Evolutionary conservation across 352 stramenopile species (phyloP), one percentile per base, ranked within the genome.

Genomic region (Globisporangium cystogenes): DNA sequence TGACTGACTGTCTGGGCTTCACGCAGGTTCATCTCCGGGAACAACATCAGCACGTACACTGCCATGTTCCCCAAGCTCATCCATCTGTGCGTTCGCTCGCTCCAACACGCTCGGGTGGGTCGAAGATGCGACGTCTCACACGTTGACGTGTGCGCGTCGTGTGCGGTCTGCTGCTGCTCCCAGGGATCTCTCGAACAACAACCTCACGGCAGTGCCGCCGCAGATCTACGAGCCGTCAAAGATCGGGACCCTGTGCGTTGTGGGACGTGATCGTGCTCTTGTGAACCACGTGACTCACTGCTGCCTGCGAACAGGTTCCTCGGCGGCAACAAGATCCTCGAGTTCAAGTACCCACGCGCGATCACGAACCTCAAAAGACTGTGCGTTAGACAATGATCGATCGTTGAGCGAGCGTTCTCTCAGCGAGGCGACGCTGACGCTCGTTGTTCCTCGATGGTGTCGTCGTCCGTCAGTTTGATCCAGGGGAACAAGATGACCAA

Each of bases 151-250:
- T n/a, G n/a, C 3, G 29, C 12, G 4, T 36, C 31, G 31, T 20
- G 16, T 29, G 29, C n/a, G n/a, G n/a, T n/a, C n/a, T n/a, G 7
- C 10, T 20, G 36, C 18, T 29, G 39, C 41, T 26, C 4, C 4
- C 40, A 87, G 76, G 27, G 69, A 87, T 46, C 37, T 90, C 37
- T 73, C 62, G 7, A 40, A 58, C 52, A 90, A 90, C 57, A 57
- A 74, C 10, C 64, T 90, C 21, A 70, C 64, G 0, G 60, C 59
- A 18, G 74, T 86, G 31, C 79, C 76, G 3, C 50, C 57, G 3
- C 60, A 63, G 4, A 62, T 90, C 27, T 90, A 73, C 47, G 62
- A 72, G 7, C 33, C 18, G 33, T 7, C 33, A 12, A 18, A 39
- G 18, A 12, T 39, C 33, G 33, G 14, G 33, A 39, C 14, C 1